Evolutionary conservation across 2,329 filamentous ascomycete genomes (phyloP), one percentile per base, ranked within the genome.

Genomic region (Teratosphaeria nubilosa): DNA sequence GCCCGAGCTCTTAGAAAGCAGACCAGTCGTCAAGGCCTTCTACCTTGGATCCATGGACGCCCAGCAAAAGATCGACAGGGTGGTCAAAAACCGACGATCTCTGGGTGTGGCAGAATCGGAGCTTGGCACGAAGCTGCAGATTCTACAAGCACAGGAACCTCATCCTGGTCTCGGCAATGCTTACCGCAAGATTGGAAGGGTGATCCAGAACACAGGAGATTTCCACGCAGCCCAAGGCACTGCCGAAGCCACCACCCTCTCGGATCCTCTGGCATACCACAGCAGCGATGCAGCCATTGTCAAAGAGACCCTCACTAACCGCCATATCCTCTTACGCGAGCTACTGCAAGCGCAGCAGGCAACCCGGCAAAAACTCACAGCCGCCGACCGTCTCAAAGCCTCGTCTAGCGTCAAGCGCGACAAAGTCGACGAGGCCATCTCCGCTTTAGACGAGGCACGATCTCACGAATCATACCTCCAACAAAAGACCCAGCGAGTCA

Each of bases 341-440:
- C 85, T 97, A 60, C 77, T 95, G 27, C 90, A 96, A 74, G 91
- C 94, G 0, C 91, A 97, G 72, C 88, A 95, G 71, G 80, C 80
- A 24, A 91, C 91, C 1, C 85, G 88, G 62, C 89, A 84, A 73
- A 94, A 91, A 73, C 83, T 94, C 45, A 85, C 86, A 62, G 90
- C 91, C 1, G 91, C 91, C 1, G 91, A 97, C 72, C 85, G 94
- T 51, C 81, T 99, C 60, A 96, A 95, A 71, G 85, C 86, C 20
- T 90, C 86, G 72, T 88, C 89, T 16, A 94, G 86, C 59, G 91
- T 99, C 37, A 87, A 90, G 62, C 83, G 88, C 37, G 94, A 99
- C 70, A 99, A 97, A 76, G 94, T 97, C 30, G 94, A 99, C 71
- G 94, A 99, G 74, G 94, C 94, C n/a, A 95, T 99, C 68, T 82